Conservation (phyloP, 257 asterid species). For the Solanum arcanum region DNA sequence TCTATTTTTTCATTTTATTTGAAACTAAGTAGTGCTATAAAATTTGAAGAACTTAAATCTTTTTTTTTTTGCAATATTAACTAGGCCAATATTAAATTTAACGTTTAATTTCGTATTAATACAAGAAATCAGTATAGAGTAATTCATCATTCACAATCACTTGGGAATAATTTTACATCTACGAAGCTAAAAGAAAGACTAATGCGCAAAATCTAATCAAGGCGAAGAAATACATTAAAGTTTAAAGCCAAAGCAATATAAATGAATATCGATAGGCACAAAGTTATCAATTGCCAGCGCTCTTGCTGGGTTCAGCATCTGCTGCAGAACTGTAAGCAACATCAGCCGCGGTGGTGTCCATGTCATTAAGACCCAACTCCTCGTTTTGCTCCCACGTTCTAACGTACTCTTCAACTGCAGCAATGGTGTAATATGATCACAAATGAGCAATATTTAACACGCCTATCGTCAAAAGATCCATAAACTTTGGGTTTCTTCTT, state of each 20-base stretch:
- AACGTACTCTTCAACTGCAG: slow-evolving; percentile 74
- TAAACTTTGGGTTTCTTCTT: background rate
- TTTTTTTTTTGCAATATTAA: too few relatives aligned
- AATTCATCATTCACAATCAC: too few relatives aligned
- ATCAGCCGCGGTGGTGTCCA: slow-evolving; percentile 84
- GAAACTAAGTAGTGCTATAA: too few relatives aligned
- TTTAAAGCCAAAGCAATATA: background rate
- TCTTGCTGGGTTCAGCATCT: background rate
- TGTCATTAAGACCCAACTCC: slow-evolving; percentile 89
- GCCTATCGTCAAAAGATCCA: background rate
- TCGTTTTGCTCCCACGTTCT: slow-evolving; percentile 96
- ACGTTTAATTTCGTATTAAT: too few relatives aligned
- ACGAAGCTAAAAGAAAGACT: background rate
- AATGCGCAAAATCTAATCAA: background rate
- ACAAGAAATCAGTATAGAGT: too few relatives aligned
- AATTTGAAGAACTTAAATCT: background rate
- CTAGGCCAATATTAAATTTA: too few relatives aligned
- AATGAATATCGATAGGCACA: background rate
- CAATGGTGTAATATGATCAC: background rate
- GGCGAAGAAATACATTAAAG: background rate
- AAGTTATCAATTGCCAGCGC: background rate
- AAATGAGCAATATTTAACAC: too few relatives aligned
- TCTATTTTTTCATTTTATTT: too few relatives aligned
- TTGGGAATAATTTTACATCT: background rate
- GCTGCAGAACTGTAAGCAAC: slow-evolving; percentile 27